Conservation (phyloP, 495 filamentous ascomycete genomes). For the Achaetomiella virescens region DNA sequence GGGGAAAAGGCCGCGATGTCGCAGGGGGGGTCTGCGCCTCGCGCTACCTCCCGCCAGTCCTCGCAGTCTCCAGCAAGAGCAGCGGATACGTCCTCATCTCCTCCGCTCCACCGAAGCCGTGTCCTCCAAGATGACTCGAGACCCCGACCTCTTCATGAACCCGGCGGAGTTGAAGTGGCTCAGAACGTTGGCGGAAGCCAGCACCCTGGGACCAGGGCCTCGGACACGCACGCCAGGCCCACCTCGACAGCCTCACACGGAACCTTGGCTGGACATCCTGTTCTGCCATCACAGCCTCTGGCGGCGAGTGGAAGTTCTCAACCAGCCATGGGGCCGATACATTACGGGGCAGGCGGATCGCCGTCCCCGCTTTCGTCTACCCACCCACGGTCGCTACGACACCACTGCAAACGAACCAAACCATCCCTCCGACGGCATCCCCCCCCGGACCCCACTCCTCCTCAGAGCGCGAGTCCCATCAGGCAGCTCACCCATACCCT, state of each 20-base stretch:
- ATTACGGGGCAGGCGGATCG: slow-evolving; percentile 27
- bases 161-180: slow-evolving; percentile 19
- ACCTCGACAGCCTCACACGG: slow-evolving; percentile 39
- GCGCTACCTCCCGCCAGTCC: slow-evolving; percentile 38
- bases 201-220: slow-evolving; percentile 34
- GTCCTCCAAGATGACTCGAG: slow-evolving; percentile 22
- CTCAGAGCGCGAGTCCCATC: slow-evolving; percentile 34
- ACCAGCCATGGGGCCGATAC: slow-evolving; percentile 21
- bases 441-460: slow-evolving; percentile 27
- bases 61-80: slow-evolving; percentile 27
- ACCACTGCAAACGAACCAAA: slow-evolving; percentile 19
- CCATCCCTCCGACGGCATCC: slow-evolving; percentile 24
- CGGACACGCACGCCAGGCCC: slow-evolving; percentile 47
- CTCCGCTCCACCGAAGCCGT: slow-evolving; percentile 20
- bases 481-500: slow-evolving; percentile 35
- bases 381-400: slow-evolving; percentile 25
- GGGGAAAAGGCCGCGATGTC: slow-evolving; percentile 58
- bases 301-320: slow-evolving; percentile 10
- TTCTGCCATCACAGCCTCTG: slow-evolving; percentile 13
- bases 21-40: slow-evolving; percentile 47
- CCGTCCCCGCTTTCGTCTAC: slow-evolving; percentile 26
- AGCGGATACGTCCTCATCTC: slow-evolving; percentile 23
- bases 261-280: slow-evolving; percentile 15
- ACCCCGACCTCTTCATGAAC: slow-evolving; percentile 27
- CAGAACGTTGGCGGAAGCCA: slow-evolving; percentile 31